phyloP scores from a whole-genome alignment of 176 grass and related monocot genomes.

The Oropetium thomaeum region DNA sequence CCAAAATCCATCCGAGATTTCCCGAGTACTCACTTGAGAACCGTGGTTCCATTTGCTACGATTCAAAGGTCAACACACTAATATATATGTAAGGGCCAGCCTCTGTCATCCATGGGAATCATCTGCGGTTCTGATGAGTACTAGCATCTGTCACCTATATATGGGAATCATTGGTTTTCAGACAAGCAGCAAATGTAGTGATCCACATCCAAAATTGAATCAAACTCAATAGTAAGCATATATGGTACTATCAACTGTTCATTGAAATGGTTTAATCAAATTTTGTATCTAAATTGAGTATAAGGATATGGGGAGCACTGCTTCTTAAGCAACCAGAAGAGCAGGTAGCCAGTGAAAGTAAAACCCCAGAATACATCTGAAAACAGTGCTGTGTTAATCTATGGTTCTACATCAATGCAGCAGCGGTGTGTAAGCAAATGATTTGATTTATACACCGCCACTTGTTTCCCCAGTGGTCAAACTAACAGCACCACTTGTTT shows the following conservation, averaged over 20 bases:
- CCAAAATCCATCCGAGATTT: not conserved
- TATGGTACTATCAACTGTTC: not conserved
- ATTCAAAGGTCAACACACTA: too few relatives aligned
- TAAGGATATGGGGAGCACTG: not conserved
- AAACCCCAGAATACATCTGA: slow-evolving; percentile 5
- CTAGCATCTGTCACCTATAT: not conserved
- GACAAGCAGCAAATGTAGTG: not conserved
- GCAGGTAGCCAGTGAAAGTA: not conserved
- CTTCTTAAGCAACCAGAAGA: slow-evolving; percentile 11
- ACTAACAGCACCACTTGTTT: too few relatives aligned
- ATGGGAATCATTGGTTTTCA: not conserved
- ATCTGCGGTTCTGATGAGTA: not conserved
- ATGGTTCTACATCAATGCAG: not conserved
- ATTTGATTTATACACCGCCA: slow-evolving; percentile 5
- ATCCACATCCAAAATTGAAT: not conserved
- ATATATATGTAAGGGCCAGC: not conserved
- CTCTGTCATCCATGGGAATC: not conserved
- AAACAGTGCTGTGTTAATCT: slow-evolving; percentile 13
- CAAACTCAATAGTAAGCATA: not conserved
- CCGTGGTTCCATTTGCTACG: not conserved
- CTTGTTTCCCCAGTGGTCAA: not conserved
- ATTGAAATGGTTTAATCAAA: not conserved
- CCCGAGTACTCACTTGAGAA: not conserved
- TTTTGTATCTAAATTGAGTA: not conserved
- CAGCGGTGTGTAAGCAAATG: not conserved